Base-by-base conservation (phyloP, 169 alveolate genomes). In the Eimeria praecox region DNA sequence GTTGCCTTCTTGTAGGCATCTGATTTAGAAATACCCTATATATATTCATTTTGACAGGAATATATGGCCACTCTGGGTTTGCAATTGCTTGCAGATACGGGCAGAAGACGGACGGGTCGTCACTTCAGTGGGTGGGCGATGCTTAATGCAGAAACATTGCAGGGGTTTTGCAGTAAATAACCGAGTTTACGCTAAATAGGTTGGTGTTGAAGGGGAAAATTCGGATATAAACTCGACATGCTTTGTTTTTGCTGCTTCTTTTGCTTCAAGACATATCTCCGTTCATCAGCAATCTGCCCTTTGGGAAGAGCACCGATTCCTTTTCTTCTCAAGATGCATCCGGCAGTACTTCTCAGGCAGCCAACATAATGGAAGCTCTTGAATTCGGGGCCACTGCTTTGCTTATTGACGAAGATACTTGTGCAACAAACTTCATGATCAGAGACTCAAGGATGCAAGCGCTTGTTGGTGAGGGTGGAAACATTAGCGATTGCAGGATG, bases 301-400 rank as follows among this genome's bases (percentile, higher is more conserved):
- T 93, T 78, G 97, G 96, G 52, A 96, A 95, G 91, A 95, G 94
- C 80, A 71, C 95, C 49, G 69, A 90, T n/a, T 66, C 56, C 18
- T 92, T 92, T 73, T 88, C 87, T 40, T 92, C 90, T 24, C 92
- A 94, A 18, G 98, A 97, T 62, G 98, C 98, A 18, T 95, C 97
- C 10, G 98, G 98, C 38, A 94, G 97, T 69, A 97, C 98, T 40
- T 95, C 98, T 4, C 98, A 97, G 95, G 98, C 98, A 14, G 98
- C 98, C 46, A 96, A 92, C 75, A 97, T 97, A 49, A 95, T 96
- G 95, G 98, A 97, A 56, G 97, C 98, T 24, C 44, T 97, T 27
- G 98, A 97, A 95, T 87, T 96, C 89, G 98, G 98, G 12, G 94
- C 96, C 5, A 80, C 95, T 33, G 85, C 96, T 40, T 85, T 96